Conservation (phyloP, 129 eudicot genomes). For the Mikania micrantha region DNA sequence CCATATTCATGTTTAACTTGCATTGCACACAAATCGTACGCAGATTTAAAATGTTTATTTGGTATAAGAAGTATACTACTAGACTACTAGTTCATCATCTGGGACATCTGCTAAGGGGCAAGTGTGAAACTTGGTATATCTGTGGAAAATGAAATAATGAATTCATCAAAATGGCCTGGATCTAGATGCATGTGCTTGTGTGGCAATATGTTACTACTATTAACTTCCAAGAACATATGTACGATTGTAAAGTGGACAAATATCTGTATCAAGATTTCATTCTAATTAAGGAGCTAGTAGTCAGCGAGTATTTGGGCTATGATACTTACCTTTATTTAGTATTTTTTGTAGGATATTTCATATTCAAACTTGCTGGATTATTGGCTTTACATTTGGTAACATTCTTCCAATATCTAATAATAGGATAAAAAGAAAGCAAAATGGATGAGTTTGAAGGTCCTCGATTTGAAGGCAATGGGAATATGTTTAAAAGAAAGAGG, state of each 20-base stretch:
- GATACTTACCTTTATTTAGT: conserved; percentile 16
- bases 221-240: background rate
- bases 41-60: background rate
- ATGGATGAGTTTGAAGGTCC: conserved; percentile 59
- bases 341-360: conserved; percentile 18
- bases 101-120: background rate
- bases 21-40: background rate
- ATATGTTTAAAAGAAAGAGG: conserved; percentile 49
- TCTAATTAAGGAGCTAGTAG: background rate
- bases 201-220: background rate
- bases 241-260: background rate
- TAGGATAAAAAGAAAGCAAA: background rate
- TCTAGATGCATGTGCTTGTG: background rate
- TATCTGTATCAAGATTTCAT: background rate
- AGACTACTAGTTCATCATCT: background rate
- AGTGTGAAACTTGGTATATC: background rate
- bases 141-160: background rate
- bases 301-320: background rate
- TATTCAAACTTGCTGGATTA: conserved; percentile 5
- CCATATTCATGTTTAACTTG: background rate
- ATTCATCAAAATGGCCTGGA: background rate
- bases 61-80: background rate
- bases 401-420: conserved; percentile 8
- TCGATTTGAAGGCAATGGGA: conserved; percentile 41
- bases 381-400: background rate